phyloP scores from a whole-genome alignment of 2,329 filamentous ascomycete species.

The Fusarium fujikuroi region DNA sequence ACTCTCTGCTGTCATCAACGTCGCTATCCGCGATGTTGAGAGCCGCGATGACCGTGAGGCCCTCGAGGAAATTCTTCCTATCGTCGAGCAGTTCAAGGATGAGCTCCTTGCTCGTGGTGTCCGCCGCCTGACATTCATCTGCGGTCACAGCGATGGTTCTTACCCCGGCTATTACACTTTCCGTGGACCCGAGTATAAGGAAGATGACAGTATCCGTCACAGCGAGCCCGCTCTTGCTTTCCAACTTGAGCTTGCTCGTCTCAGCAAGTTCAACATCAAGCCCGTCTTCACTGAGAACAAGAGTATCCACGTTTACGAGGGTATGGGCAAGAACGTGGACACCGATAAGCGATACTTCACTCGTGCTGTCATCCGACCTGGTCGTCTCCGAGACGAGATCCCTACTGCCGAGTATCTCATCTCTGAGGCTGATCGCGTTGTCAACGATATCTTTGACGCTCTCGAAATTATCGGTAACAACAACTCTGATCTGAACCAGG shows the following conservation, averaged over 20 bases:
- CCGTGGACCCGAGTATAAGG: slow-evolving; percentile 87
- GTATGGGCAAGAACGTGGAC: slow-evolving; percentile 91
- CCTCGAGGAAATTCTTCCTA: slow-evolving; percentile 75
- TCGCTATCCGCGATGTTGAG: slow-evolving; percentile 91
- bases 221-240: slow-evolving; percentile 96
- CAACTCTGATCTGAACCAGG: slow-evolving; percentile 98
- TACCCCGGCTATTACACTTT: slow-evolving; percentile 99
- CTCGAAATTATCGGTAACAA: slow-evolving; percentile 99
- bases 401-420: slow-evolving; percentile 98
- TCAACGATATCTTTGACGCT: slow-evolving; percentile 97
- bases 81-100: slow-evolving; percentile 83
- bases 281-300: slow-evolving; percentile 99
- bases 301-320: slow-evolving; percentile 99
- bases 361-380: slow-evolving; percentile 92
- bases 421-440: slow-evolving; percentile 93
- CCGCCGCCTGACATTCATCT: slow-evolving; percentile 94
- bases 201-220: slow-evolving; percentile 97
- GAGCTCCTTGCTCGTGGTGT: slow-evolving; percentile 85
- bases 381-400: slow-evolving; percentile 94
- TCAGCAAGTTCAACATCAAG: slow-evolving; percentile 97
- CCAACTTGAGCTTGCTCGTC: slow-evolving; percentile 94
- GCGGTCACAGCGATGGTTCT: slow-evolving; percentile 90
- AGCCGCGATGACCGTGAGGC: slow-evolving; percentile 84
- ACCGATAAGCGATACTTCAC: slow-evolving; percentile 99
- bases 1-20: slow-evolving; percentile 90